Base-by-base conservation (phyloP, 805 yeast species). In the Candida vaughaniae region DNA sequence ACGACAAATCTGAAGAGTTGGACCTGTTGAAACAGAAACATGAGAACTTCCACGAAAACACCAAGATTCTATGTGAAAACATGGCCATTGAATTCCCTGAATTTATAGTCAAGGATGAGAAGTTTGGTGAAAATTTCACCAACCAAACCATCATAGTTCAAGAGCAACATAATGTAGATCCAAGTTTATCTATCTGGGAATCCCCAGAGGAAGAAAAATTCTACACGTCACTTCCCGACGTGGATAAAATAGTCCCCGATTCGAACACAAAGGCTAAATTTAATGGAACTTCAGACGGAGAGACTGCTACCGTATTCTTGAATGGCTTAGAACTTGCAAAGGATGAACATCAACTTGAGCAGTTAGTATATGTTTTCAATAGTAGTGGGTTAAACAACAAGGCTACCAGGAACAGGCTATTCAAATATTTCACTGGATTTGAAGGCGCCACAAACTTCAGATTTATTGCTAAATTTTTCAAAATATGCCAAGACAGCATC, bases 381-480 rank as follows among this genome's bases (percentile, higher is more conserved):
- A 36, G 43, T 3, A 45, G 58, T n/a, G 60, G 69, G 18, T 58
- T 87, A 16, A 75, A 82, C 52, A 85, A 85, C 51, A 86, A 82
- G 55, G 89, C 93, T 0, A 78, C 95, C 0, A 73, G 71, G 32
- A 75, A 78, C 45, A 66, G 87, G 46, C 52, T 89, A 6, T 51
- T 77, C 33, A 74, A 71, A 35, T 78, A 77, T 51, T 73, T 86
- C 38, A 59, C 69, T 5, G 77, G 75, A 16, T 62, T 71, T 31
- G 56, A 65, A 30, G 74, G 75, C 41, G 53, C 74, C 47, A 62
- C 69, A 23, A 69, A 66, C 42, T 58, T 73, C 19, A 71, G 63
- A 39, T 65, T 73, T 31, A 82, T 75, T 55, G 77, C 85, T 0
- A 69, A 95, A 36, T 84, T 89, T 53, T 58, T 88, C 18, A 82